Evolutionary conservation across 495 filamentous ascomycete genomes (phyloP), one percentile per base, ranked within the genome.

Genomic region (Penicillium psychrofluorescens): DNA sequence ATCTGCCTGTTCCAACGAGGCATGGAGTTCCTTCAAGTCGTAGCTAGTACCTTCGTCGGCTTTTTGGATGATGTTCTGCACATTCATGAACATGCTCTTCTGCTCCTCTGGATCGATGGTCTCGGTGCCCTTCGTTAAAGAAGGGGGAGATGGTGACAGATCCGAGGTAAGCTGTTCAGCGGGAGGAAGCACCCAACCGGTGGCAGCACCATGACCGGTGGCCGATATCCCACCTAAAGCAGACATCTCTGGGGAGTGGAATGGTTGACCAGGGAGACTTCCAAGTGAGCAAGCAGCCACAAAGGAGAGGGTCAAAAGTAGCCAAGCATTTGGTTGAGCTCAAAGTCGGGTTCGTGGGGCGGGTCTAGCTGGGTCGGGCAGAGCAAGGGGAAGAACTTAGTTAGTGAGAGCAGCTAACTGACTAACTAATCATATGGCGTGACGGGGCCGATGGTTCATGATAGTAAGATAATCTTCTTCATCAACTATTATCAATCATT

Each of bases 1-100:
- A 46, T 60, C 55, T 11, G 57, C 53, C 31, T 58, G 51, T 38
- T 59, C 58, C 36, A 64, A 48, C 12, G 58, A 58, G 35, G 55
- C 40, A 40, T 58, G 55, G 8, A 54, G 46, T 32, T 59, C 57
- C 28, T 51, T 44, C 34, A 59, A 45, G 29, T 53, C 54, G 34
- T 54, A 51, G 38, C 28, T 53, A 32, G 48, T 49, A 31, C 44
- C 42, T 29, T 35, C 38, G 28, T 55, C 41, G 40, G 54, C 51
- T 10, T 48, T 41, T 27, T 63, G 54, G 43, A 66, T 45, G 35
- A 55, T 36, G 10, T 43, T 28, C 34, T 51, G 53, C 34, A 70
- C 37, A 16, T 48, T 45, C 35, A 30, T 36, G 33, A 70, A 60
- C 55, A 68, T 56, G 16, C 49, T 49, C 28, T 55, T 40, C 45